Base-by-base conservation (phyloP, 768 basidiomycete species). In the Leucocoprinus sp. region DNA sequence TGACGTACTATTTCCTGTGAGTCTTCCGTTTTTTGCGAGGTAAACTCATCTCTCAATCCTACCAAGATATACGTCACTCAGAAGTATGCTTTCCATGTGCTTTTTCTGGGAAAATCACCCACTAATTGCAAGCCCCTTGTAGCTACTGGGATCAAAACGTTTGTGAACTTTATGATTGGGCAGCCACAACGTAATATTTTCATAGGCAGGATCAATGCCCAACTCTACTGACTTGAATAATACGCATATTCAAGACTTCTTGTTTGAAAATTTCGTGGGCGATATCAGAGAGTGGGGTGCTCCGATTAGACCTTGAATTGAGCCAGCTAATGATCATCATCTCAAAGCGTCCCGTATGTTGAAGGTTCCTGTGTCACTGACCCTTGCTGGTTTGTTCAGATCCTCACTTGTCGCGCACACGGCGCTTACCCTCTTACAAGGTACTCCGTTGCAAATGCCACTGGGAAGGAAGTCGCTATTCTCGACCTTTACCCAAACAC, bases 81-180 rank as follows among this genome's bases (percentile, higher is more conserved):
- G 56, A 82, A 80, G 77, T 78, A 56, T 47, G 67, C 21, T 19
- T 19, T 21, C 6, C 26, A 12, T 24, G 0, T 21, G 5, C 24
- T 5, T 39, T 23, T 21, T n/a, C n/a, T n/a, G n/a, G n/a, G n/a
- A n/a, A n/a, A n/a, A n/a, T n/a, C n/a, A n/a, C 21, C 8, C 8
- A 1, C 17, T 23, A 24, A 23, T 26, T 17, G 15, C 34, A 34
- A 15, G 21, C 31, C 22, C 29, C 2, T 29, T 14, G 7, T 37
- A 82, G 78, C 60, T 82, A 82, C 52, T 78, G 74, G 76, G 76
- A 82, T 50, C 78, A 80, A 58, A 67, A 62, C 11, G 75, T 75
- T 54, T 42, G 64, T 58, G 21, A 9, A 2, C 8, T 42, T 7
- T 21, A 11, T 24, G 19, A 12, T 24, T 17, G 18, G 34, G 5